Base-by-base conservation (phyloP, 2,329 filamentous ascomycete genomes). In the Botrytis fragariae region DNA sequence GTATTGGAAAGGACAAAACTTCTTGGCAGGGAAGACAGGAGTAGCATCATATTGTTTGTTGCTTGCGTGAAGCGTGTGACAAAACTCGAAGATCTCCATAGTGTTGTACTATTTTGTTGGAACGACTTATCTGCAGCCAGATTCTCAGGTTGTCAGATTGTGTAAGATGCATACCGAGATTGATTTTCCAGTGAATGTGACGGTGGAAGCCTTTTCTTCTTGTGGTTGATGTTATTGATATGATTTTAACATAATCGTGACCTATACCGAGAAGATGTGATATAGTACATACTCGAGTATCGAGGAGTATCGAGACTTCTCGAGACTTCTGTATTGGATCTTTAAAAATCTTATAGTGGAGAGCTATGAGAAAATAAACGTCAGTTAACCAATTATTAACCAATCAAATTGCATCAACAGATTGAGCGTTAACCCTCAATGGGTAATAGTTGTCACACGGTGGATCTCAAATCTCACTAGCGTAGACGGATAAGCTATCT, bases 401-500 rank as follows among this genome's bases (percentile, higher is more conserved):
- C 63, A 67, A 51, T 51, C 44, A 65, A 67, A 37, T 48, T 5
- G 8, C 2, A n/a, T 8, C 5, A 14, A 39, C 8, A 4, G 0
- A 61, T 39, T 8, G 3, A 0, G 7, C 4, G 25, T n/a, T 62
- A 62, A n/a, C 7, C 60, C 48, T 54, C 6, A 16, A 6, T 59
- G 57, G 44, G 64, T 73, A 59, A 29, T 42, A 32, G 3, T 14
- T 35, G 1, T 37, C n/a, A 20, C 67, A 22, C 22, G 14, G 62
- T 45, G 63, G 39, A 54, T 59, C 35, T 62, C 25, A 71, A 32
- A 14, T 48, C n/a, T 12, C 12, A 29, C 39, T 73, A 73, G 72
- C 67, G 48, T 69, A 39, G 12, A 72, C 60, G 63, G 74, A 76
- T 75, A 75, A 78, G 76, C 75, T 75, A 77, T 77, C 74, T 77